Conservation (phyloP, 2,329 filamentous ascomycete genomes). For the Curvularia sp. region DNA sequence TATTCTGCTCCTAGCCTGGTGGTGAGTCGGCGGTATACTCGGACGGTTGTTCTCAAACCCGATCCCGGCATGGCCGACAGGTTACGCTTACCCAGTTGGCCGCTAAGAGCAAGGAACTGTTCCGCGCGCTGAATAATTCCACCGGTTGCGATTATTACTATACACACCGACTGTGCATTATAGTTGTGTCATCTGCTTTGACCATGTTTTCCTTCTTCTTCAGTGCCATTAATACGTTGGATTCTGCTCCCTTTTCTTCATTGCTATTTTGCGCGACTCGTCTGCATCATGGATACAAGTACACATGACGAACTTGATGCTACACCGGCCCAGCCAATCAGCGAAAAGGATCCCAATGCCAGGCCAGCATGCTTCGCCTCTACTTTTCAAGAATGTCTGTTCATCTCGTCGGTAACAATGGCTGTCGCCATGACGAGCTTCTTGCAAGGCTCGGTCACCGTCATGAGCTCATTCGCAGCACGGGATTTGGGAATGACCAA, state of each 20-base stretch:
- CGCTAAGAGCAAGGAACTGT: slow-evolving; percentile 13
- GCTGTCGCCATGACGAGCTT: slow-evolving; percentile 70
- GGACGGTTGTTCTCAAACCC: not conserved
- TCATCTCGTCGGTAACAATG: slow-evolving; percentile 71
- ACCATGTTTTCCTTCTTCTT: not conserved
- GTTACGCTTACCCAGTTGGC: slow-evolving; percentile 6
- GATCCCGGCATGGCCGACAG: not conserved
- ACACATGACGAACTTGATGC: slow-evolving; percentile 23
- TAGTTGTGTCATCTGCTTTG: not conserved
- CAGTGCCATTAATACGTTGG: not conserved
- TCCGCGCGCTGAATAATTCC: slow-evolving; percentile 32
- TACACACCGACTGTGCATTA: not conserved
- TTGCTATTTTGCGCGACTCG: not conserved
- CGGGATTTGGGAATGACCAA: slow-evolving; percentile 67
- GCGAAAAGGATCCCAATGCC: slow-evolving; percentile 39
- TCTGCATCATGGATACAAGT: slow-evolving; percentile 20
- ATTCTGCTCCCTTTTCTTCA: slow-evolving; percentile 3
- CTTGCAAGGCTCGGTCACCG: slow-evolving; percentile 64
- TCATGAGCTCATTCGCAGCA: slow-evolving; percentile 68
- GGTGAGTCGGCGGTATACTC: not conserved
- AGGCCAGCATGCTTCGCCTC: slow-evolving; percentile 67
- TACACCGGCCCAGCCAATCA: slow-evolving; percentile 28
- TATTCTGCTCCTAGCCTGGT: not conserved
- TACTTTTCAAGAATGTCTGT: slow-evolving; percentile 68
- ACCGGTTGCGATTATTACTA: not conserved